phyloP scores from a whole-genome alignment of 2,329 filamentous ascomycete species.

The Apiospora rasikravindrae region DNA sequence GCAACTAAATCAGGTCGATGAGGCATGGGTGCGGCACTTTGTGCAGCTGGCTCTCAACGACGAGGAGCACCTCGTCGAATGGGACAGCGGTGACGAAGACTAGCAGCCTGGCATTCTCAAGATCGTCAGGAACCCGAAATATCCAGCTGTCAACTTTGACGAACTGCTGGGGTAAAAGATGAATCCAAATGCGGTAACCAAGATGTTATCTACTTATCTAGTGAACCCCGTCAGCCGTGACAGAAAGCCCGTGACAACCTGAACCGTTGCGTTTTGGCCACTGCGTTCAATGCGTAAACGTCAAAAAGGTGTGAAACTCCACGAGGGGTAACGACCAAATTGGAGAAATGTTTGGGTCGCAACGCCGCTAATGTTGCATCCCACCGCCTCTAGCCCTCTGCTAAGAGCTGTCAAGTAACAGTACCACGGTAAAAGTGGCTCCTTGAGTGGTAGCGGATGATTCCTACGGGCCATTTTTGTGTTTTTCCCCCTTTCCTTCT shows the following conservation, averaged over 20 bases:
- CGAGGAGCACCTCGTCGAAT: constrained; percentile 52
- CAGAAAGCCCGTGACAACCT: constrained; percentile 13
- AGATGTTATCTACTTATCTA: constrained; percentile 16
- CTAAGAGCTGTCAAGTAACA: constrained; percentile 16
- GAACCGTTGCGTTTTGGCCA: constrained; percentile 15
- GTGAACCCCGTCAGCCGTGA: not conserved
- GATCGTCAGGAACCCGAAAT: constrained; percentile 10
- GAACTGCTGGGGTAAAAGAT: constrained; percentile 12
- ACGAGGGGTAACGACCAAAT: constrained; percentile 16
- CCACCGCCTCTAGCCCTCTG: constrained; percentile 1
- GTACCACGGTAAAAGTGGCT: constrained; percentile 7
- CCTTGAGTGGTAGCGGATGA: not conserved
- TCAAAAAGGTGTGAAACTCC: constrained; percentile 9
- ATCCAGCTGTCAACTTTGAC: not conserved
- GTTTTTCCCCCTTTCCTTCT: not conserved
- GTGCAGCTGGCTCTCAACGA: constrained; percentile 60
- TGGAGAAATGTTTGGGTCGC: constrained; percentile 13
- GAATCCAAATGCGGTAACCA: constrained; percentile 9
- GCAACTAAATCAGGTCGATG: constrained; percentile 51
- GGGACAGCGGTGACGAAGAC: constrained; percentile 47
- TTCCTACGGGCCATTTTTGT: not conserved
- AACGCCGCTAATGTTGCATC: constrained; percentile 11
- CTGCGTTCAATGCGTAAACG: constrained; percentile 3
- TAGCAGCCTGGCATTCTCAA: not conserved
- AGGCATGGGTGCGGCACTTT: constrained; percentile 59